These are phyloP conservation scores for Xylaria sp. DNA, from an alignment of 2,329 filamentous ascomycete genomes.

Conservation along the genomic window DNA sequence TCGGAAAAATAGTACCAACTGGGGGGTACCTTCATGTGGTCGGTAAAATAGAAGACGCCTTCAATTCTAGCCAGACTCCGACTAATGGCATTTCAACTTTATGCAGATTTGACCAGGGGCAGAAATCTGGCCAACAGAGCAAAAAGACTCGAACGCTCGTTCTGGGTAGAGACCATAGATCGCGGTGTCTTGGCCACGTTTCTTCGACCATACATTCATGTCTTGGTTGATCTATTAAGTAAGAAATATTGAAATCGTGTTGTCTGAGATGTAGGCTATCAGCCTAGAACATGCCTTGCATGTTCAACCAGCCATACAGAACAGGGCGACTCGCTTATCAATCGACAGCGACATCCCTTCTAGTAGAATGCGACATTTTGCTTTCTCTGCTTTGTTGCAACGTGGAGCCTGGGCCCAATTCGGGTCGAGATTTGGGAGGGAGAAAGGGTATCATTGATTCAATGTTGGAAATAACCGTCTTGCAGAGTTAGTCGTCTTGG, in stretches of 20 bases:
- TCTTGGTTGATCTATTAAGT: slow-evolving; percentile 24
- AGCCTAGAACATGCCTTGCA: slow-evolving; percentile 32
- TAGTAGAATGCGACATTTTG: slow-evolving; percentile 13
- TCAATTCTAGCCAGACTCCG: slow-evolving; percentile 40
- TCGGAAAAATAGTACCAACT: slow-evolving; percentile 37
- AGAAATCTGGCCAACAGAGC: slow-evolving; percentile 18
- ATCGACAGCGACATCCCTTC: background rate
- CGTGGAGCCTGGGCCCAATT: background rate
- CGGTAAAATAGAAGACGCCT: slow-evolving; percentile 44
- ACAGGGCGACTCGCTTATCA: slow-evolving; percentile 8
- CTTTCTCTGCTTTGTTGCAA: slow-evolving; percentile 1
- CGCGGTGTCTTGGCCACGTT: slow-evolving; percentile 5
- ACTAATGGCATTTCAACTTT: slow-evolving; percentile 36
- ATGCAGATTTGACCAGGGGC: slow-evolving; percentile 34
- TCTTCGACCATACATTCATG: slow-evolving; percentile 9
- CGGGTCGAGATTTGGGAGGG: background rate
- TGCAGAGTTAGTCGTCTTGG: background rate
- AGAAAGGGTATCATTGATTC: background rate
- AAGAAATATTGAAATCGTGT: slow-evolving; percentile 23
- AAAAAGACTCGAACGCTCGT: slow-evolving; percentile 13
- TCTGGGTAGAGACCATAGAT: slow-evolving; percentile 6
- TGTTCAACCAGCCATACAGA: slow-evolving; percentile 6
- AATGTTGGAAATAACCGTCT: background rate
- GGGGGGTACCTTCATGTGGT: slow-evolving; percentile 32
- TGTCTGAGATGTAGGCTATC: slow-evolving; percentile 2